Percentiles rank a stretch among this genome's conserved stretches.
Conservation (phyloP, 75 land plant genomes). For the Sequoiadendron giganteum region DNA sequence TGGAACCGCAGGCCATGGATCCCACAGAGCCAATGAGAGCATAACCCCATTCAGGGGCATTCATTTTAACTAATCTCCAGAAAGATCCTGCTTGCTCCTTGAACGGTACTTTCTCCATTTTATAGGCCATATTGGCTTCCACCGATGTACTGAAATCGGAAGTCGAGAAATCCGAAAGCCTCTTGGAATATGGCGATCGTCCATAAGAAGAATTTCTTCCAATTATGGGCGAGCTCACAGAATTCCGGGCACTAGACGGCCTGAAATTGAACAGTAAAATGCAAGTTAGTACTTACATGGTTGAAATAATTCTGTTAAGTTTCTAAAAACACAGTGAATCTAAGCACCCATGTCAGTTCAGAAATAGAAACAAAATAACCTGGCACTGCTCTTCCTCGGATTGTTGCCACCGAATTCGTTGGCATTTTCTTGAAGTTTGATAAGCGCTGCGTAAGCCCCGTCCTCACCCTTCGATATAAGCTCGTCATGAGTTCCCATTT, state of each 20-base stretch:
- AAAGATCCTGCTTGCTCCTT: conserved; percentile 76
- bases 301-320: neutral
- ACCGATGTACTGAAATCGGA: conserved; percentile 67
- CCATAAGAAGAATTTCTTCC: conserved; percentile 71
- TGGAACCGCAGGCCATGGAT: conserved; percentile 73
- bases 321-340: neutral
- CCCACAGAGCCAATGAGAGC: conserved; percentile 74
- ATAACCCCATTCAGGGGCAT: conserved; percentile 82
- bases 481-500: conserved; percentile 80
- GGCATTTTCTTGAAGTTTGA: conserved; percentile 71
- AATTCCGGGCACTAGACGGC: conserved; percentile 74
- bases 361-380: conserved; percentile 21
- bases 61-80: conserved; percentile 80
- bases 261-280: conserved; percentile 16
- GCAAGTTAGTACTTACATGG: neutral
- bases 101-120: conserved; percentile 61
- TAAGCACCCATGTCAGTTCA: neutral
- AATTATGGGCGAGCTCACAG: conserved; percentile 75
- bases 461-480: conserved; percentile 70
- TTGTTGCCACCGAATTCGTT: conserved; percentile 54
- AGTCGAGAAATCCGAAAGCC: conserved; percentile 72
- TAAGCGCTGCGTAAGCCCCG: conserved; percentile 67
- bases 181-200: conserved; percentile 65
- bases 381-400: conserved; percentile 79
- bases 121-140: conserved; percentile 31